A percentile compares a stretch with the other conserved stretches of the same genome.
These are phyloP conservation scores for Colletotrichum sp. DNA, from an alignment of 2,329 filamentous ascomycete species.

Conservation along the genomic window DNA sequence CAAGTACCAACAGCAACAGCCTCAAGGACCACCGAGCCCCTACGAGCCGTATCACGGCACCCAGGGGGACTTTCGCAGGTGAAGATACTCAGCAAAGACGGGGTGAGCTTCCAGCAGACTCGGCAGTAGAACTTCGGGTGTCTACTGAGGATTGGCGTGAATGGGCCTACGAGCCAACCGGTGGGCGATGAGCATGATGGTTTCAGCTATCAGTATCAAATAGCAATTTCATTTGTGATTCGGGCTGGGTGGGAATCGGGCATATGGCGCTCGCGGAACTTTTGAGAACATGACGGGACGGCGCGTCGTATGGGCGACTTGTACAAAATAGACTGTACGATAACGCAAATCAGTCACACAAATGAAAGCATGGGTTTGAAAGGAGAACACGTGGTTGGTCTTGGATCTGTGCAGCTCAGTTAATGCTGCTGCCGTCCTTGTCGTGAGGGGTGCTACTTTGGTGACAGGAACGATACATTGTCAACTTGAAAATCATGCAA, in stretches of 20 bases:
- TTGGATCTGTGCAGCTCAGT: background rate
- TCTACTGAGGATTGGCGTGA: background rate
- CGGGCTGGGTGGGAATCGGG: background rate
- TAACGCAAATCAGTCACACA: background rate
- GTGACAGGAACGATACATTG: background rate
- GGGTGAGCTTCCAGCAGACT: background rate
- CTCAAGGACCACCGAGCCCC: background rate
- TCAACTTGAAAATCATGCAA: background rate
- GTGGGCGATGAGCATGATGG: background rate
- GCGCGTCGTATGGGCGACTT: background rate
- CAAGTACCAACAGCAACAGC: background rate
- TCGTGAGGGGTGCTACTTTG: too few species aligned
- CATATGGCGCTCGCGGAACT: background rate
- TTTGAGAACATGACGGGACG: background rate
- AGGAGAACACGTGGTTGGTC: background rate
- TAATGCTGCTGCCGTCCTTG: too few species aligned
- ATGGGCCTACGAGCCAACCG: background rate
- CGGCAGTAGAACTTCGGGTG: background rate
- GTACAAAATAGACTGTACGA: background rate
- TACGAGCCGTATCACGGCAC: background rate
- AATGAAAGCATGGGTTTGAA: background rate
- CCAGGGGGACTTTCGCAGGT: background rate
- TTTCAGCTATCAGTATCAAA: too few species aligned
- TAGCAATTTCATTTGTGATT: background rate
- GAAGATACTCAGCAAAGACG: background rate